These are phyloP conservation scores for Wickerhamiella lipophila DNA, from an alignment of 805 yeast genomes.

Conservation along the genomic window DNA sequence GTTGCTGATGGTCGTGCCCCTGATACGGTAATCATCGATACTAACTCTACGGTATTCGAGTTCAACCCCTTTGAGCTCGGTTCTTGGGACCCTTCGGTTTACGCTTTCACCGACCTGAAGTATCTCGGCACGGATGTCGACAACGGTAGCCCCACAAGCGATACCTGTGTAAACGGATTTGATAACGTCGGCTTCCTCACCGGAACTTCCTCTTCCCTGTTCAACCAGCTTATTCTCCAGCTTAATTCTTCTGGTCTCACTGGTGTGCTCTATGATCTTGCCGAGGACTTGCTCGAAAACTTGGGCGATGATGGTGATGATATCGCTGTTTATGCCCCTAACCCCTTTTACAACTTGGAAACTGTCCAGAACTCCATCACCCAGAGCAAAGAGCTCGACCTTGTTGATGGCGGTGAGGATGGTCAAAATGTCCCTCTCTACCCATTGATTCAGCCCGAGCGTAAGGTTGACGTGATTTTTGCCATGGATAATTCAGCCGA, in stretches of 20 bases:
- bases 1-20: slow-evolving; percentile 37
- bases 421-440: slow-evolving; percentile 49
- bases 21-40: slow-evolving; percentile 40
- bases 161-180: slow-evolving; percentile 49
- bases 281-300: slow-evolving; percentile 24
- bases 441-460: slow-evolving; percentile 48
- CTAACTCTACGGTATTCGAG: slow-evolving; percentile 51
- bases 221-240: slow-evolving; percentile 52
- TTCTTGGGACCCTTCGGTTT: slow-evolving; percentile 71
- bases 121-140: slow-evolving; percentile 56
- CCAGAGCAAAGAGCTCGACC: slow-evolving; percentile 33
- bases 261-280: slow-evolving; percentile 35
- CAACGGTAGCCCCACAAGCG: slow-evolving; percentile 42
- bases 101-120: slow-evolving; percentile 50
- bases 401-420: slow-evolving; percentile 70
- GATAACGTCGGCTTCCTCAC: slow-evolving; percentile 73
- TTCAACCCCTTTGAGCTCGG: slow-evolving; percentile 59
- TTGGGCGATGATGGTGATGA: slow-evolving; percentile 33
- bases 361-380: slow-evolving; percentile 31
- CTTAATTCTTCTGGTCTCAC: slow-evolving; percentile 39
- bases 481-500: slow-evolving; percentile 64
- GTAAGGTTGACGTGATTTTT: slow-evolving; percentile 51
- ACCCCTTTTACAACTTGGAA: slow-evolving; percentile 47
- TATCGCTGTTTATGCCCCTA: slow-evolving; percentile 58
- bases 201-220: slow-evolving; percentile 74